Percentiles rank a stretch among this genome's conserved stretches.
phyloP scores from a whole-genome alignment of 2,329 filamentous ascomycete genomes.

The Drechslerella stenobrocha region DNA sequence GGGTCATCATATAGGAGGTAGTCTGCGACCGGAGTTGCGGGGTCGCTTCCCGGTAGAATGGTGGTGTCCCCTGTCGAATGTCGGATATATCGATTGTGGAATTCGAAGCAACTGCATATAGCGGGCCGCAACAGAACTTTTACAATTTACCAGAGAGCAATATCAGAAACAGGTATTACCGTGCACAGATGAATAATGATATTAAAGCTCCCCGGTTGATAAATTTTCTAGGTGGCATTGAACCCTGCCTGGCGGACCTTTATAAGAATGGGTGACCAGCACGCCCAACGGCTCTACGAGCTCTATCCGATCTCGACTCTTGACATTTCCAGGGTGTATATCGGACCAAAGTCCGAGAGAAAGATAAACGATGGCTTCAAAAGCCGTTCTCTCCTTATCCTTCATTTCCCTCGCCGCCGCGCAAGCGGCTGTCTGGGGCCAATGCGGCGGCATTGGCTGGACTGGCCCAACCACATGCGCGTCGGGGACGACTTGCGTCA shows the following conservation, averaged over 20 bases:
- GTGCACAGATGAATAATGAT: no score
- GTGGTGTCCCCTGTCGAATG: constrained; percentile 12
- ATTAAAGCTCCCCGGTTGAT: no score
- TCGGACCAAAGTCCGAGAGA: no score
- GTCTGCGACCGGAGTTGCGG: constrained; percentile 38
- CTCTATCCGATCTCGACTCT: no score
- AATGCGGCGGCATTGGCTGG: constrained; percentile 51
- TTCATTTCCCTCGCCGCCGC: constrained; percentile 31
- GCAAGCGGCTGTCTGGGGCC: constrained; percentile 46
- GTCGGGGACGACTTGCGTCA: constrained; percentile 47
- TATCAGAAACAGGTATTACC: no score
- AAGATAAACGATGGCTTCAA: constrained; percentile 20
- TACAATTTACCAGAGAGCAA: no score
- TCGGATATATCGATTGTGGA: constrained; percentile 9
- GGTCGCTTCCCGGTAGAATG: constrained; percentile 48
- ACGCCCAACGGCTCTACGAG: no score
- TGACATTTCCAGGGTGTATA: no score
- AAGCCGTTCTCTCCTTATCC: constrained; percentile 18
- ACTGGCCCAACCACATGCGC: constrained; percentile 49
- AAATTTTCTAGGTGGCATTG: no score
- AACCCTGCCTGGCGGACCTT: no score
- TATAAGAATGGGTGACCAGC: no score
- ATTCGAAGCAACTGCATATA: neutral
- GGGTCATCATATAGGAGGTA: no score
- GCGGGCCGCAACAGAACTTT: neutral